These are phyloP conservation scores for Ramaria rubella DNA, from an alignment of 768 basidiomycete genomes.

Conservation along the genomic window DNA sequence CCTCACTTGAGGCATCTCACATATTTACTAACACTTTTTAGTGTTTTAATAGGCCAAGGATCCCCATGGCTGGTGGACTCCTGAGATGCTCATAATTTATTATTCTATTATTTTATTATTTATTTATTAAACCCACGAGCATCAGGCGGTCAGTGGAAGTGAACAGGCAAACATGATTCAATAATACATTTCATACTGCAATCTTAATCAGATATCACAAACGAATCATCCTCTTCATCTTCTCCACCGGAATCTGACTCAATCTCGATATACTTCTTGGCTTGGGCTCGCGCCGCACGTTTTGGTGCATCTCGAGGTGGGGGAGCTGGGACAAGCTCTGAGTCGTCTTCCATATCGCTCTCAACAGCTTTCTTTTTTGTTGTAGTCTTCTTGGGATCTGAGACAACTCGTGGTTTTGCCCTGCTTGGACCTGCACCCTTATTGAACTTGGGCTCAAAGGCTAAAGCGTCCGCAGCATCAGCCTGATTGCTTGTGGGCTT, in stretches of 20 bases:
- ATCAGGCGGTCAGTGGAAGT: no score
- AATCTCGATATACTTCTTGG: conserved; percentile 60
- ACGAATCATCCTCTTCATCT: conserved; percentile 21
- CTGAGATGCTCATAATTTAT: no score
- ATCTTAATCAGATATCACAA: conserved; percentile 8
- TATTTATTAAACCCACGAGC: no score
- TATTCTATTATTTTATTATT: no score
- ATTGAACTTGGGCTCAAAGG: no score
- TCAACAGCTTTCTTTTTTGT: conserved; percentile 31
- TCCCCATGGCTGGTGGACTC: no score
- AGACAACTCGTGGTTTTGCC: conserved; percentile 4
- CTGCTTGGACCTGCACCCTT: conserved; percentile 5
- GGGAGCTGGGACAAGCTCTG: conserved; percentile 33
- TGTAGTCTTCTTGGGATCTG: conserved; percentile 40
- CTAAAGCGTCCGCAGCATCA: background rate
- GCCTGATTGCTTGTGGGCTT: conserved; percentile 29
- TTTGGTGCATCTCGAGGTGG: conserved; percentile 35
- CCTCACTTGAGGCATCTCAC: no score
- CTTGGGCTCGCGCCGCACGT: conserved; percentile 41
- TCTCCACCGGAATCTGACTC: conserved; percentile 41
- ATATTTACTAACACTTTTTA: no score
- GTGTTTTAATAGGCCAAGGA: no score
- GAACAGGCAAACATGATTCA: no score
- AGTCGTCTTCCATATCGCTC: conserved; percentile 42
- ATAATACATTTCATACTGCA: no score